Percentiles rank a stretch among this genome's conserved stretches.
These are phyloP conservation scores for Elymus sibiricus DNA, from an alignment of 176 grass and related monocot species.

Conservation along the genomic window DNA sequence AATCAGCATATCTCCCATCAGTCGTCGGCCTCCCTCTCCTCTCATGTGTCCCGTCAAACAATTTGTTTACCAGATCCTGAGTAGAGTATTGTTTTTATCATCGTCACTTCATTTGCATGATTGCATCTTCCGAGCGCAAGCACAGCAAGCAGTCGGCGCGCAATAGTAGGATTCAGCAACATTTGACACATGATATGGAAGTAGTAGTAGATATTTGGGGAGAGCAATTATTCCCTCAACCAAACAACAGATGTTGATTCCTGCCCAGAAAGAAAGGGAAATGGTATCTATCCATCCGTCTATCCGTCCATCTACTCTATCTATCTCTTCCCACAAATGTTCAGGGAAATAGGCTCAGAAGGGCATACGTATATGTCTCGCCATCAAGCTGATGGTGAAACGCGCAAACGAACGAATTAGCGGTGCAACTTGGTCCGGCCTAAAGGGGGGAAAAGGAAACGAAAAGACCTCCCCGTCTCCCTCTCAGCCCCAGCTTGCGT, in stretches of 20 bases:
- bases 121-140: too few relatives aligned
- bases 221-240: neutral
- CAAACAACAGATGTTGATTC: neutral
- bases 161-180: neutral
- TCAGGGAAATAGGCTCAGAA: slow-evolving; percentile 4
- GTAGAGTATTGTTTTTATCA: neutral
- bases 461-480: neutral
- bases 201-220: neutral
- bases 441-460: neutral
- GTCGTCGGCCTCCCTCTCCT: neutral
- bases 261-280: neutral
- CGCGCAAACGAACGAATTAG: slow-evolving; percentile 1
- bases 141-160: too few relatives aligned
- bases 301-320: neutral
- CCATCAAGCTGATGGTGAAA: neutral
- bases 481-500: neutral
- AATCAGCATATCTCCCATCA: neutral
- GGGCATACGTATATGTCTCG: neutral
- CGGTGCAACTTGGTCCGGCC: slow-evolving; percentile 1
- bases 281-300: slow-evolving; percentile 19
- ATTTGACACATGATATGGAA: neutral
- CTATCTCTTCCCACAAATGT: neutral
- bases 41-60: neutral
- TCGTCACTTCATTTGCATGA: neutral
- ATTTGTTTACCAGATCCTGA: too few relatives aligned